Evolutionary conservation across 2,329 filamentous ascomycete genomes (phyloP).

Genomic region (Ascochyta koolunga): DNA sequence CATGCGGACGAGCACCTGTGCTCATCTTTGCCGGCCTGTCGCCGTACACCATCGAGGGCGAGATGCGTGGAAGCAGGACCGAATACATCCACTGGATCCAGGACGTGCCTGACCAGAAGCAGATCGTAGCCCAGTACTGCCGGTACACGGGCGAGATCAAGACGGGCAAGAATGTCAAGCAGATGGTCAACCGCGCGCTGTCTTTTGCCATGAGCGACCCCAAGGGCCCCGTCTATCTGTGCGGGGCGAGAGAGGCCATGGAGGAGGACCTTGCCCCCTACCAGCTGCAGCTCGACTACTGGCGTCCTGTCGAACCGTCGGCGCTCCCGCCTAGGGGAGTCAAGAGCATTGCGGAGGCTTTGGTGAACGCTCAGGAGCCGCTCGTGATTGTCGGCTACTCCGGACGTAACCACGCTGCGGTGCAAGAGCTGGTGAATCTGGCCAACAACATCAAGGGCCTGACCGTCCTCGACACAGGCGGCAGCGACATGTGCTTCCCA

Average conservation of each 20-base stretch:
- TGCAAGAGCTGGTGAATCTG: constrained; percentile 67
- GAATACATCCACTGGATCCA: constrained; percentile 90
- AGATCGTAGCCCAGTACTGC: constrained; percentile 84
- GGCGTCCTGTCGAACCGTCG: constrained; percentile 73
- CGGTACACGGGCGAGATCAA: constrained; percentile 83
- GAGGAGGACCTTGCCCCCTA: constrained; percentile 73
- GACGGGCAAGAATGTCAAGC: constrained; percentile 83
- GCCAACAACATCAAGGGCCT: constrained; percentile 72
- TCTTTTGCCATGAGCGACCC: constrained; percentile 81
- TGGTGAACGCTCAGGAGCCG: constrained; percentile 69
- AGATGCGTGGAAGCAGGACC: constrained; percentile 72
- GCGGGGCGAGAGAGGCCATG: constrained; percentile 80
- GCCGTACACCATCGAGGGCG: constrained; percentile 77
- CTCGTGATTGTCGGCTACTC: constrained; percentile 74
- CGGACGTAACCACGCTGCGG: constrained; percentile 70
- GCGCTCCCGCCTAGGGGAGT: constrained; percentile 64
- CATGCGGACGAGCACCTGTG: constrained; percentile 74
- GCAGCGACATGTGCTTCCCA: constrained; percentile 80
- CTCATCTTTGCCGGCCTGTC: constrained; percentile 79
- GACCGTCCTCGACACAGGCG: constrained; percentile 75
- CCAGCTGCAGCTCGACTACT: constrained; percentile 68
- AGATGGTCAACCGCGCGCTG: constrained; percentile 83
- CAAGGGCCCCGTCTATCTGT: constrained; percentile 79
- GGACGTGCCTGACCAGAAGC: constrained; percentile 80
- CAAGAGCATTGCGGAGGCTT: constrained; percentile 64